These are phyloP conservation scores for Penicillium sp. DNA, from an alignment of 2,329 filamentous ascomycete genomes.

Conservation along the genomic window DNA sequence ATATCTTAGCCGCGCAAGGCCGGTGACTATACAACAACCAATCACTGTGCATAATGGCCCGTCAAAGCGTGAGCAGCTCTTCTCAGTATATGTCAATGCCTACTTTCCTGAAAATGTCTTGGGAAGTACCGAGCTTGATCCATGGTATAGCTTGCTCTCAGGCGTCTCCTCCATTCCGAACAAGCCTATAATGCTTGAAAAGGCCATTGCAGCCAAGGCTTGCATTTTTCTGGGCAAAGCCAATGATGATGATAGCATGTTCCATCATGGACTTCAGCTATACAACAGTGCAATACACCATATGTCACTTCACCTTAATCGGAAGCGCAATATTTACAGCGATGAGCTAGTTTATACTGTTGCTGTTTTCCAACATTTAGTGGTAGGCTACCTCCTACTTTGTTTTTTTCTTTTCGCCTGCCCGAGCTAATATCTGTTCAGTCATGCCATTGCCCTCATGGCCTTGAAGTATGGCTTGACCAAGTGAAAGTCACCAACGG, in stretches of 20 bases:
- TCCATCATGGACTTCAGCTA: constrained; percentile 8
- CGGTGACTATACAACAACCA: neutral
- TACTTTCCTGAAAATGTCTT: constrained; percentile 7
- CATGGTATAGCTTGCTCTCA: constrained; percentile 1
- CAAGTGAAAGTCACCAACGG: constrained; percentile 3
- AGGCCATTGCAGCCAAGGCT: constrained; percentile 2
- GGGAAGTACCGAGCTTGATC: constrained; percentile 2
- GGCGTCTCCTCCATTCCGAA: neutral
- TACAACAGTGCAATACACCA: constrained; percentile 9
- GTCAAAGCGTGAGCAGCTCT: constrained; percentile 3
- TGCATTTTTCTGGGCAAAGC: constrained; percentile 4
- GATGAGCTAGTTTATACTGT: constrained; percentile 9
- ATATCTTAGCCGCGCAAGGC: neutral
- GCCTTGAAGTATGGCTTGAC: constrained; percentile 1
- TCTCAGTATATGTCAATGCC: constrained; percentile 1
- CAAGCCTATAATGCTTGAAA: constrained; percentile 6
- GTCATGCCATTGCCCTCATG: constrained; percentile 5
- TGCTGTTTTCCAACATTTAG: constrained; percentile 2
- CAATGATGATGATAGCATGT: neutral
- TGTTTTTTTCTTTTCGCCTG: too few species aligned
- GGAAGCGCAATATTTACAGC: constrained; percentile 2
- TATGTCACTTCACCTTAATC: constrained; percentile 4
- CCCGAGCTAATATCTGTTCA: neutral
- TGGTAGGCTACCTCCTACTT: neutral
- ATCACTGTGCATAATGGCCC: neutral